A percentile compares a stretch with the other conserved stretches of the same genome.
These are phyloP conservation scores for Fusarium cicatricum DNA, from an alignment of 2,329 filamentous ascomycete species.

Conservation along the genomic window DNA sequence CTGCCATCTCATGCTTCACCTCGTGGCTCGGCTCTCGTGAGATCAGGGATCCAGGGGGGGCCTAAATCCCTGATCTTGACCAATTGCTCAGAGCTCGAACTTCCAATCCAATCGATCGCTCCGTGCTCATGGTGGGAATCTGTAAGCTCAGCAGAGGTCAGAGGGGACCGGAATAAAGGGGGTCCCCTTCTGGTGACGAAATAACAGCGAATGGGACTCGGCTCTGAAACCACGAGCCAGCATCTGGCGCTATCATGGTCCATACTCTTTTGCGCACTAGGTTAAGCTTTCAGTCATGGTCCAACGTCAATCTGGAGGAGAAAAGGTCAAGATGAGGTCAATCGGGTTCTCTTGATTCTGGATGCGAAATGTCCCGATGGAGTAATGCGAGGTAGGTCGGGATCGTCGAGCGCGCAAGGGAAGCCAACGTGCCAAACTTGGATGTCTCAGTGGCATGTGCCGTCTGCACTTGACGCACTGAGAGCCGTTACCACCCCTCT, in stretches of 20 bases:
- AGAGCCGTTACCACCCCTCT: slow-evolving; percentile 1
- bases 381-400: slow-evolving; percentile 18
- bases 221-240: slow-evolving; percentile 36
- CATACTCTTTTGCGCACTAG: slow-evolving; percentile 14
- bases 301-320: slow-evolving; percentile 25
- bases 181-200: slow-evolving; percentile 11
- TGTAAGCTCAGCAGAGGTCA: slow-evolving; percentile 5
- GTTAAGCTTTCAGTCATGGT: slow-evolving; percentile 25
- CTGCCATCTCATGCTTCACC: slow-evolving; percentile 23
- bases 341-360: slow-evolving; percentile 39
- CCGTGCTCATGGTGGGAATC: slow-evolving; percentile 21
- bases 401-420: slow-evolving; percentile 19
- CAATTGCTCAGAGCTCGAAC: slow-evolving; percentile 4
- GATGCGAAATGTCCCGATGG: slow-evolving; percentile 21
- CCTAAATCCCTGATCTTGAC: slow-evolving; percentile 12
- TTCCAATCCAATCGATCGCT: slow-evolving; percentile 30
- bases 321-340: slow-evolving; percentile 31
- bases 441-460: slow-evolving; percentile 27
- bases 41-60: slow-evolving; percentile 7
- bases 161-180: slow-evolving; percentile 13
- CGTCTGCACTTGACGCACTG: not conserved
- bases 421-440: slow-evolving; percentile 30
- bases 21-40: slow-evolving; percentile 32
- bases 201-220: slow-evolving; percentile 36
- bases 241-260: slow-evolving; percentile 12